A percentile compares a stretch with the other conserved stretches of the same genome.
These are phyloP conservation scores for Ustilago lituana DNA, from an alignment of 1,284 basidiomycete genomes.

Conservation along the genomic window DNA sequence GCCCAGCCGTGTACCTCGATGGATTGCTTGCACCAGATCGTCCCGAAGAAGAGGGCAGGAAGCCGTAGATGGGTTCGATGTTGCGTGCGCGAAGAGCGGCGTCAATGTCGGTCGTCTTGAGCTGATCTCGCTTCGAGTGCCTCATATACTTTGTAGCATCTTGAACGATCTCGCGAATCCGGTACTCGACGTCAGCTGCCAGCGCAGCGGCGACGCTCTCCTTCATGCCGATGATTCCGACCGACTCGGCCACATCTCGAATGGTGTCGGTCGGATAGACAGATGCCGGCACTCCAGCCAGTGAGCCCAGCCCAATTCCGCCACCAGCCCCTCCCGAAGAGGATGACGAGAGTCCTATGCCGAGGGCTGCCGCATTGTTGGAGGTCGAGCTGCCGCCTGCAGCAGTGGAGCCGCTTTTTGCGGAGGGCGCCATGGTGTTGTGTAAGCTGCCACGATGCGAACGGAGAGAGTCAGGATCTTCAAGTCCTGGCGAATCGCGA, in stretches of 20 bases:
- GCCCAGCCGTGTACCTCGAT: slow-evolving; percentile 43
- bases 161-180: slow-evolving; percentile 92
- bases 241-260: slow-evolving; percentile 84
- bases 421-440: slow-evolving; percentile 31
- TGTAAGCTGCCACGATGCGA: neutral
- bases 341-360: slow-evolving; percentile 37
- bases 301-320: slow-evolving; percentile 35
- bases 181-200: slow-evolving; percentile 95
- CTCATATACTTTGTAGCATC: slow-evolving; percentile 97
- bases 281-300: slow-evolving; percentile 44
- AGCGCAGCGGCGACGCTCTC: slow-evolving; percentile 84
- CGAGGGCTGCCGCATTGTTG: slow-evolving; percentile 29
- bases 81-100: slow-evolving; percentile 91
- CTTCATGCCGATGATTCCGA: slow-evolving; percentile 81
- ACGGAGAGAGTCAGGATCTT: too few relatives aligned
- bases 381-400: slow-evolving; percentile 19
- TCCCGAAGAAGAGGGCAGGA: slow-evolving; percentile 50
- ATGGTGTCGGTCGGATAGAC: slow-evolving; percentile 65
- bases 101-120: slow-evolving; percentile 90
- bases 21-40: slow-evolving; percentile 27
- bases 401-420: slow-evolving; percentile 27
- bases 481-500: too few relatives aligned
- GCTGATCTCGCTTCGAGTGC: slow-evolving; percentile 84
- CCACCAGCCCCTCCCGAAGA: slow-evolving; percentile 23
- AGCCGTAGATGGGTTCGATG: slow-evolving; percentile 74